Base-by-base conservation (phyloP, 202 grass and related monocot species). In the Panicum hallii region DNA sequence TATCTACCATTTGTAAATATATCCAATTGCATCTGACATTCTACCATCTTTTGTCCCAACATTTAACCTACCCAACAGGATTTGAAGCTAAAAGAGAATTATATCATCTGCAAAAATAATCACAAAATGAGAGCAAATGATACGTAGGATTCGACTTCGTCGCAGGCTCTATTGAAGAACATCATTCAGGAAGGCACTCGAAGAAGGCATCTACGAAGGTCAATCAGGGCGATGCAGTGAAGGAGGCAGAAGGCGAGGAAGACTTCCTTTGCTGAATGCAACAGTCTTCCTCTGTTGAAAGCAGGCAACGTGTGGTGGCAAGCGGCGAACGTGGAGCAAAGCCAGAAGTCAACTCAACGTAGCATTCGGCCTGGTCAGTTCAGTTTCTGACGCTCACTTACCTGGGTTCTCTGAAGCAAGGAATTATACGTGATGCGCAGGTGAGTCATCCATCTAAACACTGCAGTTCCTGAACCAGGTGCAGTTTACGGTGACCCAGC, bases 401-500 rank as follows among this genome's bases (percentile, higher is more conserved):
- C 77, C 62, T 65, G 28, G 49, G 10, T 81, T 45, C 4, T 34
- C 82, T 40, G 47, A 20, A 64, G 64, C 22, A 40, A 30, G 49
- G 63, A 63, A 70, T 36, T 0, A 22, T 11, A 20, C 7, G 5
- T 8, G 1, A 12, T 1, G 57, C 15, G 17, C 61, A 74, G 36
- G 30, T 50, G 47, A n/a, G 36, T 32, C 67, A 38, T 67, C 45
- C 26, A 87, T 46, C 84, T 80, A 63, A 63, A 75, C 40, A 79
- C 62, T 47, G 54, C 75, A 48, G 74, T 50, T 68, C 63, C 70
- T 10, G 85, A 81, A 66, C 16, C 63, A 66, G 54, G 68, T 77
- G 67, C 76, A 80, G 70, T 43, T 63, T 30, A 44, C 11, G 56
- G 40, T 70, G 61, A 57, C 28, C 19, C 11, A 0, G 6, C 56